phyloP scores from a whole-genome alignment of 2,329 filamentous ascomycete species.

The Penicillium digitatum region DNA sequence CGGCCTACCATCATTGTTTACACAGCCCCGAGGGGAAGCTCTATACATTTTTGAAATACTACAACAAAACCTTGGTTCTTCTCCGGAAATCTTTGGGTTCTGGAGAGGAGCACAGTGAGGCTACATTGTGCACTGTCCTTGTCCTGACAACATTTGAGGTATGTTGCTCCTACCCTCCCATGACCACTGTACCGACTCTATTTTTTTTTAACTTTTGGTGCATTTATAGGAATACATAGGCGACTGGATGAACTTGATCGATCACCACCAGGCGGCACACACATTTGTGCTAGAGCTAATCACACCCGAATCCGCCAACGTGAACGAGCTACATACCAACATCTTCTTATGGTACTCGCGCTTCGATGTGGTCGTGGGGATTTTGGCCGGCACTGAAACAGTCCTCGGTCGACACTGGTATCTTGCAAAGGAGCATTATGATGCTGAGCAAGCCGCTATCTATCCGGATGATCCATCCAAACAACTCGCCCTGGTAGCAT shows the following conservation, averaged over 20 bases:
- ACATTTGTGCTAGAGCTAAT: conserved; percentile 75
- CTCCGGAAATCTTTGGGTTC: conserved; percentile 68
- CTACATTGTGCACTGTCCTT: conserved; percentile 79
- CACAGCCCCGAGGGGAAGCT: conserved; percentile 68
- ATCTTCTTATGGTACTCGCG: conserved; percentile 85
- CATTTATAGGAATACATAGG: conserved; percentile 78
- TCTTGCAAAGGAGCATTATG: conserved; percentile 59
- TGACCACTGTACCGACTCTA: background rate
- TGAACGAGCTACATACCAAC: conserved; percentile 66
- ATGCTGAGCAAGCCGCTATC: conserved; percentile 54
- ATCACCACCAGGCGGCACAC: conserved; percentile 85
- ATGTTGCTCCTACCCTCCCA: conserved; percentile 26
- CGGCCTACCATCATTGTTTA: conserved; percentile 79
- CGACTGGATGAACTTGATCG: conserved; percentile 90
- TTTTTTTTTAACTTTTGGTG: conserved; percentile 8
- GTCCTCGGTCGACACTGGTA: conserved; percentile 78
- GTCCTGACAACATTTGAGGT: conserved; percentile 94
- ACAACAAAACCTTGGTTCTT: conserved; percentile 78
- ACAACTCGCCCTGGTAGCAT: conserved; percentile 64
- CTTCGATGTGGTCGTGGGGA: conserved; percentile 78
- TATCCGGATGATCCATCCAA: conserved; percentile 62
- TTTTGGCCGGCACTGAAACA: conserved; percentile 75
- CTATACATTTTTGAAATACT: conserved; percentile 79
- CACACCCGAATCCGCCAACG: conserved; percentile 68
- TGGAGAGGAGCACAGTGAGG: conserved; percentile 65